Base-by-base conservation (phyloP, 2,329 filamentous ascomycete genomes). In the Arachnomyces sp. region DNA sequence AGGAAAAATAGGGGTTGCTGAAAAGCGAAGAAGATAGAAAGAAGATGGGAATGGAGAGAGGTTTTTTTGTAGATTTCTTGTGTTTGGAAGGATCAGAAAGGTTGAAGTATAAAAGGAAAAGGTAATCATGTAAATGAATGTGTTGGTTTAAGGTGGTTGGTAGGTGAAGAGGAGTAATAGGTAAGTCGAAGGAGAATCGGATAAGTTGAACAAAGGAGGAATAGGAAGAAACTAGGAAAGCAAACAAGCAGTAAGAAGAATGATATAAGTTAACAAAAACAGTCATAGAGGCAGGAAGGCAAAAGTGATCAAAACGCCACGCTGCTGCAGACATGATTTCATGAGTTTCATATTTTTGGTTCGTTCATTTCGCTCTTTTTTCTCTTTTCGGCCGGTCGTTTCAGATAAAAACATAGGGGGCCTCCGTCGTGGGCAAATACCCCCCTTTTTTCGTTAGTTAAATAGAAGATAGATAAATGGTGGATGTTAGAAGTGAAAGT, bases 141-240 rank as follows among this genome's bases (percentile, higher is more conserved):
- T 34, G 37, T 39, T 39, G 7, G 37, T 31, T 32, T 33, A 17
- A 25, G 28, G 31, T n/a, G 4, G 18, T 25, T 28, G 37, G 13
- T 14, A 18, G n/a, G 25, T n/a, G 17, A 11, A 16, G 29, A 32
- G 31, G 31, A 25, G 28, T 15, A 14, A 14, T 36, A n/a, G 5
- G 34, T 36, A 14, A n/a, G 37, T 32, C 8, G 28, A 39, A 28
- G 20, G 16, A 32, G 30, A 13, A 18, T 28, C 29, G 25, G 17
- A 18, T 33, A 20, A 13, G 18, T 25, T n/a, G 28, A 12, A 13
- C 20, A 20, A 17, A 20, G 33, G 15, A 33, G 13, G 15, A 32
- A 18, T 33, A 25, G 20, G 9, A 25, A 25, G 20, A 25, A 25
- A 9, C 5, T 25, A 25, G 20, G 9, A 5, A 25, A 25, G 9